Percentiles rank a stretch among this genome's conserved stretches.
Evolutionary conservation across 2,329 filamentous ascomycete species (phyloP).

Genomic region (Cucurbitaria berberidis): DNA sequence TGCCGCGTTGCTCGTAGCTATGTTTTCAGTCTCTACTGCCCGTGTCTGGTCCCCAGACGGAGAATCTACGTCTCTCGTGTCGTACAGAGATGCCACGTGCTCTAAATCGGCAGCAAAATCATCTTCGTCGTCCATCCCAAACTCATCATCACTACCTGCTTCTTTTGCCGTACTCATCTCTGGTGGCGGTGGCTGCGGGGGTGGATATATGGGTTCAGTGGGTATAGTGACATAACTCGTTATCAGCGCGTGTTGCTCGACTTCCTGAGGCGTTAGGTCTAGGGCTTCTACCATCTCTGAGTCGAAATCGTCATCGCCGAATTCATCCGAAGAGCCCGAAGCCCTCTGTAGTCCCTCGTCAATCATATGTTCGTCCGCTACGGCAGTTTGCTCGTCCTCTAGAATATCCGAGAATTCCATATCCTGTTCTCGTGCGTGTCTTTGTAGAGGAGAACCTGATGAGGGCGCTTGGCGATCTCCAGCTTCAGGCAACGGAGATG

Average conservation of each 20-base stretch:
- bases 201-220: slow-evolving; percentile 10
- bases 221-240: slow-evolving; percentile 12
- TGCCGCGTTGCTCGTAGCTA: slow-evolving; percentile 5
- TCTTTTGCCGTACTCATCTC: background rate
- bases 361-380: slow-evolving; percentile 2
- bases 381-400: background rate
- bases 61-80: slow-evolving; percentile 48
- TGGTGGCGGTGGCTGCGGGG: slow-evolving; percentile 1
- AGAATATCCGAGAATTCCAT: slow-evolving; percentile 13
- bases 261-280: slow-evolving; percentile 23
- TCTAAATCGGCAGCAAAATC: slow-evolving; percentile 64
- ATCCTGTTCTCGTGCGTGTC: slow-evolving; percentile 26
- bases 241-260: slow-evolving; percentile 5
- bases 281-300: slow-evolving; percentile 44
- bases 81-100: slow-evolving; percentile 63
- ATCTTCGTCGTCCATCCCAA: slow-evolving; percentile 55
- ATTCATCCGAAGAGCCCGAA: slow-evolving; percentile 43
- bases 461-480: slow-evolving; percentile 23
- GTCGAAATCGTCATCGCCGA: slow-evolving; percentile 46
- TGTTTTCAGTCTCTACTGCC: background rate
- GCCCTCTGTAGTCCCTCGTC: slow-evolving; percentile 13
- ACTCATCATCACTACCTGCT: slow-evolving; percentile 51
- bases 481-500: slow-evolving; percentile 53
- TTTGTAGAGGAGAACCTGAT: slow-evolving; percentile 40
- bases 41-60: slow-evolving; percentile 6